phyloP scores from a whole-genome alignment of 805 yeast genomes.

The Schizosaccharomyces lindneri region DNA sequence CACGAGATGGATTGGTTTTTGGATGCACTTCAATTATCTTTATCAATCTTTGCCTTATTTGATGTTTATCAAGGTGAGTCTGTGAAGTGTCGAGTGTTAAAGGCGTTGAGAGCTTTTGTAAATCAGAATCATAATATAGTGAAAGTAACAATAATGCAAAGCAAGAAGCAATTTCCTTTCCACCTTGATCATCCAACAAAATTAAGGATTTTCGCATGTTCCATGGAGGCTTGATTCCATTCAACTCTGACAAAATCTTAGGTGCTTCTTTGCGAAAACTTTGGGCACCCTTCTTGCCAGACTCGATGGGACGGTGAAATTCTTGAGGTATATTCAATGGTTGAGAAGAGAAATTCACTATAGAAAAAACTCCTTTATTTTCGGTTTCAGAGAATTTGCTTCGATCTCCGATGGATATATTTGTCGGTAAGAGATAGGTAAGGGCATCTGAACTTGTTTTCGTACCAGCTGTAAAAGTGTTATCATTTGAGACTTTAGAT shows the following conservation, averaged over 20 bases:
- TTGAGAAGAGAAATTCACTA: background rate
- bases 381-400: background rate
- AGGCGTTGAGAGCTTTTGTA: background rate
- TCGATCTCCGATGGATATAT: background rate
- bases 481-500: background rate
- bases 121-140: background rate
- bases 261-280: background rate
- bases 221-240: background rate
- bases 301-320: background rate
- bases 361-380: background rate
- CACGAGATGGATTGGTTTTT: constrained; percentile 1
- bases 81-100: background rate
- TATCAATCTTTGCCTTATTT: background rate
- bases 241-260: background rate
- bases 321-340: background rate
- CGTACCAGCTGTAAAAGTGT: background rate
- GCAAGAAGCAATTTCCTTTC: background rate
- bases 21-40: background rate
- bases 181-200: background rate
- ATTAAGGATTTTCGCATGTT: background rate
- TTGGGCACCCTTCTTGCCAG: background rate
- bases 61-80: background rate
- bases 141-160: background rate
- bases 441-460: too few relatives aligned
- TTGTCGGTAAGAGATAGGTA: background rate